Evolutionary conservation across 2,329 filamentous ascomycete genomes (phyloP).

Genomic region (Exophiala phaeomuriformis): DNA sequence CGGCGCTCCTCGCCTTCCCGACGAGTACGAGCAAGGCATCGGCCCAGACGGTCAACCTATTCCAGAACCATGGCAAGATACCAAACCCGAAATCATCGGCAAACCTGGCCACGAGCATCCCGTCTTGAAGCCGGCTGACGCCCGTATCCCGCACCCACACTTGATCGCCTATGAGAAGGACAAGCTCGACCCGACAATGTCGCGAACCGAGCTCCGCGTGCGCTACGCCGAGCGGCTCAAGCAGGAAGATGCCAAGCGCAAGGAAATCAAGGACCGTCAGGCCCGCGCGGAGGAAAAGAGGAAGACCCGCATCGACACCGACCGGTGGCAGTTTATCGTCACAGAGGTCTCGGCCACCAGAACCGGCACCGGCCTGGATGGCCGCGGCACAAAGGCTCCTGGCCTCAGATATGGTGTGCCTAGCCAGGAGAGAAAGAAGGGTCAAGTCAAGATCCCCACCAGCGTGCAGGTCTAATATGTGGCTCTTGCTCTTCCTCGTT

Average conservation of each 20-base stretch:
- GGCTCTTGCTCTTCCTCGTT: not conserved
- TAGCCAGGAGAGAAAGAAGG: conserved; percentile 56
- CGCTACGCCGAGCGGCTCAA: conserved; percentile 41
- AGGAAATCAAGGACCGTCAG: conserved; percentile 39
- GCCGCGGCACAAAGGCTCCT: conserved; percentile 46
- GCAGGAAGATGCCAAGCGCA: conserved; percentile 36
- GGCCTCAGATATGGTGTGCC: conserved; percentile 57
- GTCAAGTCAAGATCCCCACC: conserved; percentile 56
- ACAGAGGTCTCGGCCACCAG: conserved; percentile 48
- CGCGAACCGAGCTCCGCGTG: conserved; percentile 33
- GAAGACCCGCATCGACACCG: conserved; percentile 34
- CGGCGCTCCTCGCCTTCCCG: conserved; percentile 36
- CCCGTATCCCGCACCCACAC: conserved; percentile 58
- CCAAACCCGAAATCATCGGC: conserved; percentile 36
- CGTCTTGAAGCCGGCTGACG: conserved; percentile 54
- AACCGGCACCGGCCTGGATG: conserved; percentile 49
- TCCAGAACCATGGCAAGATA: conserved; percentile 30
- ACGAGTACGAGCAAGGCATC: conserved; percentile 32
- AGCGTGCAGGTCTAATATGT: conserved; percentile 45
- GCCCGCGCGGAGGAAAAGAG: conserved; percentile 35
- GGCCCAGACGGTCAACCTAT: conserved; percentile 26
- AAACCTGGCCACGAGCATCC: conserved; percentile 40
- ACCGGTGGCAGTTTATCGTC: conserved; percentile 55
- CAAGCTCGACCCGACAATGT: conserved; percentile 32
- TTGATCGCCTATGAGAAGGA: conserved; percentile 47